Conservation (phyloP, 768 basidiomycete genomes). For the Lentinula guzmanii region DNA sequence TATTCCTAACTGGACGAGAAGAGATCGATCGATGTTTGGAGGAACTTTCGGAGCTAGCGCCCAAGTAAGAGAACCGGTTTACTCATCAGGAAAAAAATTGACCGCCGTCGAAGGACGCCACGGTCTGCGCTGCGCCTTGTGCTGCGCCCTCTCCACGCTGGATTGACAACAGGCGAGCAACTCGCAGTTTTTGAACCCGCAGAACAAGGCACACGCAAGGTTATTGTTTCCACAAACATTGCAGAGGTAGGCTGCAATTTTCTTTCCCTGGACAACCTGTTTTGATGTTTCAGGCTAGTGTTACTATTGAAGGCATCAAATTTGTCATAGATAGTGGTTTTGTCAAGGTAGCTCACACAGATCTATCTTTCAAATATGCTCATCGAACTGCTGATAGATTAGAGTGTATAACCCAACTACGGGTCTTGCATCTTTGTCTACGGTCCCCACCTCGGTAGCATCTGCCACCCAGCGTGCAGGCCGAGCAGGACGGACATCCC, state of each 20-base stretch:
- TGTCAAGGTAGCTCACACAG: slow-evolving; percentile 63
- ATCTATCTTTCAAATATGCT: not conserved
- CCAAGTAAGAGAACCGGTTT: slow-evolving; percentile 40
- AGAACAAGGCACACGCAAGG: slow-evolving; percentile 75
- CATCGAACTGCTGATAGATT: slow-evolving; percentile 43
- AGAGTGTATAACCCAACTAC: slow-evolving; percentile 87
- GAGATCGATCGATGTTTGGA: slow-evolving; percentile 91
- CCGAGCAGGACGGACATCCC: slow-evolving; percentile 88
- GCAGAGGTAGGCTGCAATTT: slow-evolving; percentile 61
- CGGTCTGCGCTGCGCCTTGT: slow-evolving; percentile 50
- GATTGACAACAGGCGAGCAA: slow-evolving; percentile 84
- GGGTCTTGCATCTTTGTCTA: slow-evolving; percentile 76
- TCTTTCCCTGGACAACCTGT: not conserved
- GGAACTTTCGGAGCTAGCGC: slow-evolving; percentile 69
- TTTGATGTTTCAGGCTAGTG: slow-evolving; percentile 60
- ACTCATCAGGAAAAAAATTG: not conserved
- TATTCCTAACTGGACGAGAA: slow-evolving; percentile 93
- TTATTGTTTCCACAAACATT: slow-evolving; percentile 92
- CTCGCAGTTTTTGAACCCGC: slow-evolving; percentile 76
- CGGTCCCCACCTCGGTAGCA: slow-evolving; percentile 79
- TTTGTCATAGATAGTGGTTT: slow-evolving; percentile 94
- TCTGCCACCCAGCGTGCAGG: slow-evolving; percentile 93
- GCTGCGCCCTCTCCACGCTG: slow-evolving; percentile 82
- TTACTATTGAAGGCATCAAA: slow-evolving; percentile 94
- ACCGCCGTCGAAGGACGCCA: slow-evolving; percentile 35